A percentile compares a stretch with the other conserved stretches of the same genome.
Evolutionary conservation across 2,329 filamentous ascomycete species (phyloP).

Genomic region (Colletotrichum sp.): DNA sequence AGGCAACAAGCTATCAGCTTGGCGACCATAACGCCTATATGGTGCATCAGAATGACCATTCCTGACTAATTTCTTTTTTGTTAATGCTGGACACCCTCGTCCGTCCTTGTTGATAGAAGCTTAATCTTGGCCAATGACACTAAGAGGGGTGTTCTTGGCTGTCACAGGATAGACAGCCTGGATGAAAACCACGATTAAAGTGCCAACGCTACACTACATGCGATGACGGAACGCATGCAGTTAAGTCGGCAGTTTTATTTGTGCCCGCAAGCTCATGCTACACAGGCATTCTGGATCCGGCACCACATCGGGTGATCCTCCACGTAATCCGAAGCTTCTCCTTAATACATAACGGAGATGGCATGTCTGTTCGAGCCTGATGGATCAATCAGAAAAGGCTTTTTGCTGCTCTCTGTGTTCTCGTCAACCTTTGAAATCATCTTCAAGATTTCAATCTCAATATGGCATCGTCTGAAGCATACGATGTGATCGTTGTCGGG

Average conservation of each 20-base stretch:
- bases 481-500: not conserved
- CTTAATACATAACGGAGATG: not conserved
- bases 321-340: not conserved
- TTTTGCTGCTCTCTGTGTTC: not conserved
- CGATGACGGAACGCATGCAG: not conserved
- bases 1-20: too few species aligned
- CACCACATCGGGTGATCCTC: not conserved
- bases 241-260: not conserved
- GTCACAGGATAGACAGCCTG: not conserved
- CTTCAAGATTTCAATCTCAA: not conserved
- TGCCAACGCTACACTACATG: not conserved
- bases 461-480: not conserved
- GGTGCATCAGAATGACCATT: too few species aligned
- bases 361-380: not conserved
- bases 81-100: not conserved
- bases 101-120: not conserved
- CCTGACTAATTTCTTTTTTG: not conserved
- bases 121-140: not conserved
- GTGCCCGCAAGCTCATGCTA: not conserved
- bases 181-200: not conserved
- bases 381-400: not conserved
- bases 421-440: fast-evolving
- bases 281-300: not conserved
- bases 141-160: not conserved
- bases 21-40: not conserved